Evolutionary conservation across 2,329 filamentous ascomycete species (phyloP), one percentile per base, ranked within the genome.

Genomic region (Apiospora aurea): DNA sequence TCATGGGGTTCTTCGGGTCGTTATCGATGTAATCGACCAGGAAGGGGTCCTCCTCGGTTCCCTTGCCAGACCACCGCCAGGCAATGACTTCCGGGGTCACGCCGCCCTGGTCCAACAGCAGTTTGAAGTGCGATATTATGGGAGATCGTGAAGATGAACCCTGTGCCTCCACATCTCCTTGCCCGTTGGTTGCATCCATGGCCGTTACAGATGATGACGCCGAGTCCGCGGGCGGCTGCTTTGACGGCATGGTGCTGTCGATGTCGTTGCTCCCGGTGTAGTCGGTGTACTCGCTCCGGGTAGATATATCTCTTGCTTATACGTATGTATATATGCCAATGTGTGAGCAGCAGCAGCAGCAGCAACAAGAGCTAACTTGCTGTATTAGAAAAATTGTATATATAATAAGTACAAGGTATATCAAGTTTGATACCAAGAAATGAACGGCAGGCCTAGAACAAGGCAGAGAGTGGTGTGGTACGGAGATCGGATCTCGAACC

Each of bases 1-100:
- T 83, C 85, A 92, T 87, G 0, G 92, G 91, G 79, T 94, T 92
- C 74, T 89, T 87, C 13, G 88, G 87, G 79, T 95, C 93, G 70
- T 89, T 81, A 24, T 88, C 87, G 29, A 93, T 87, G 82, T 91
- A 95, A 71, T 89, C 88, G 75, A 94, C 91, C 44, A 90, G 81
- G 74, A 88, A 94, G 0, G 93, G 93, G 53, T 91, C 89, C 61
- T 92, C 88, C 11, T 85, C 79, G 1, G 92, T 94, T 73, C 93
- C 93, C 16, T 86, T 80, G 38, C 91, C 91, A 21, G 81, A 78
- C 76, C 92, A 93, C 3, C 82, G 79, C 79, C 88, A 84, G 69
- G 87, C 82, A 66, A 91, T 80, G 11, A 91, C 87, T 70, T 87
- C 85, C 67, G 86, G 83, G 0, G 87, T 90, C 69, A 93, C 81